phyloP scores from a whole-genome alignment of 192 early-diverging fungal genomes.

The Backusella morwellensis region DNA sequence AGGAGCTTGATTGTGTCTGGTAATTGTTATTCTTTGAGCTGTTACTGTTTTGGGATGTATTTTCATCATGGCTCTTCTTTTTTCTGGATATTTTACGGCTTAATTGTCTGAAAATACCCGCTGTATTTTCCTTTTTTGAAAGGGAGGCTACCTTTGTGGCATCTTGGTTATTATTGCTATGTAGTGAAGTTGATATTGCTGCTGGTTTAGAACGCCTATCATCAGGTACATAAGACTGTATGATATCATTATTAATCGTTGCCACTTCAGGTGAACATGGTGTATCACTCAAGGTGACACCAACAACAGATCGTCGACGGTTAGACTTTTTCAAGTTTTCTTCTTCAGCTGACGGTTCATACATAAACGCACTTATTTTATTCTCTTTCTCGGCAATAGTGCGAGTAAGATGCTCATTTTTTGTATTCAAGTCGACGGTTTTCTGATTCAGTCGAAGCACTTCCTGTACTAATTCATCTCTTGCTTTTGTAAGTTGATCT shows the following conservation, averaged over 20 bases:
- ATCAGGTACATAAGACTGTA: background rate
- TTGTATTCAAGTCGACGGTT: background rate
- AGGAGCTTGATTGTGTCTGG: background rate
- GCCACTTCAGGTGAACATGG: background rate
- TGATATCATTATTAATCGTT: constrained; percentile 1
- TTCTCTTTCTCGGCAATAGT: constrained; percentile 12
- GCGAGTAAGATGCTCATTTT: background rate
- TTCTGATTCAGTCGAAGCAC: constrained; percentile 4
- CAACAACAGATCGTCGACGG: background rate
- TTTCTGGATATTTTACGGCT: constrained; percentile 4
- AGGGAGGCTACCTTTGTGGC: background rate
- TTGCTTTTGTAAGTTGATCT: background rate
- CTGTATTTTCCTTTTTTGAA: background rate
- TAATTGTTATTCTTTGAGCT: background rate
- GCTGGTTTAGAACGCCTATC: background rate
- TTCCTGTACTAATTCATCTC: constrained; percentile 8
- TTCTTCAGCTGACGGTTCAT: background rate
- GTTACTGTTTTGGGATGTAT: background rate
- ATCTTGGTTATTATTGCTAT: background rate
- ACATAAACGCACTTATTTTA: constrained; percentile 16
- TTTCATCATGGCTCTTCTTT: background rate
- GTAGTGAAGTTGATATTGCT: background rate
- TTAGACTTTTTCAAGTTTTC: background rate
- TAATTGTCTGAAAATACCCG: constrained; percentile 4
- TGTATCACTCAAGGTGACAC: background rate